These are phyloP conservation scores for Poteriospumella lacustris DNA, from an alignment of 108 stramenopile genomes.

Conservation along the genomic window DNA sequence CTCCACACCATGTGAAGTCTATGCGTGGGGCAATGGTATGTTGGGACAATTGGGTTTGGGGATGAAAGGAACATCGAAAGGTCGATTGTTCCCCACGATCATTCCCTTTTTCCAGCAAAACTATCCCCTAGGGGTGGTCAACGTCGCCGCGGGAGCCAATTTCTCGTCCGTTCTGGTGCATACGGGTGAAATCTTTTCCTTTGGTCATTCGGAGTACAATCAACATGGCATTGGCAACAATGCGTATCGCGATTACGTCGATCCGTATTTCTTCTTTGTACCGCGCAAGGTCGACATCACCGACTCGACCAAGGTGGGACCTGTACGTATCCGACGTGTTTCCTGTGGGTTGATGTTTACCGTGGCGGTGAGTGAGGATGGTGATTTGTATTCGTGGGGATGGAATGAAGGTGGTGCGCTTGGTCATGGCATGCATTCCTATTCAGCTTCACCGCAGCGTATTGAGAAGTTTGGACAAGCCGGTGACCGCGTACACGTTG, in stretches of 20 bases:
- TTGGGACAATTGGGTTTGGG: constrained; percentile 32
- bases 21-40: constrained; percentile 29
- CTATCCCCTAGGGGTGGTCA: constrained; percentile 5
- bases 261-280: neutral
- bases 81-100: neutral
- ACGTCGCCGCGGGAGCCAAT: constrained; percentile 29
- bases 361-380: neutral
- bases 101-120: neutral
- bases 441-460: neutral
- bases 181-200: constrained; percentile 14
- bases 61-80: neutral
- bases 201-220: constrained; percentile 30
- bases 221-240: constrained; percentile 11
- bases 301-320: too few relatives aligned
- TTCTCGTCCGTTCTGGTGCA: neutral
- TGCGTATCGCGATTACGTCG: constrained; percentile 7
- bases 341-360: constrained; percentile 20
- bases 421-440: constrained; percentile 2
- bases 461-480: neutral
- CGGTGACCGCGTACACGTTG: neutral
- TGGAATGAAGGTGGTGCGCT: constrained; percentile 33
- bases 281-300: constrained; percentile 1
- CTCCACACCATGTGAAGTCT: neutral
- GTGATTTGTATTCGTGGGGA: constrained; percentile 23
- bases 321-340: neutral